Base-by-base conservation (phyloP, 805 yeast species). In the Torulaspora indica region DNA sequence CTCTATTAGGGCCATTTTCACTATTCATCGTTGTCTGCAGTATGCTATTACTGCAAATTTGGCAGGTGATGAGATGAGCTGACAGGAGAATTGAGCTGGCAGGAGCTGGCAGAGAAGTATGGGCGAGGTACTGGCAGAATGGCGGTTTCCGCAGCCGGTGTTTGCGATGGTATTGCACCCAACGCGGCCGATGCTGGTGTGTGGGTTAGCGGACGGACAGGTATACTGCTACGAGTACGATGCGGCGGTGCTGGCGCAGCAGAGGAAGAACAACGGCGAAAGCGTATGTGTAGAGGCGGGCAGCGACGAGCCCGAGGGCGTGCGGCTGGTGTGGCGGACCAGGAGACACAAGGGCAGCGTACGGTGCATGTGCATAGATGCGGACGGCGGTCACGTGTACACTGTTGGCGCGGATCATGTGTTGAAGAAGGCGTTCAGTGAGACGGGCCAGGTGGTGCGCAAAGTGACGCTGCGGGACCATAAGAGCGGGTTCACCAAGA, bases 291-390 rank as follows among this genome's bases (percentile, higher is more conserved):
- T 49, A 2, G 43, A 45, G 14, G 52, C 55, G 23, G 46, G 41
- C 5, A 43, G 43, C 2, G 47, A 33, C 14, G 52, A 52, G 14
- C 51, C 54, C 1, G 66, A 60, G 6, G 63, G 63, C 9, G 58
- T 72, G 4, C 59, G 66, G 4, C 56, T 74, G 22, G 44, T 64
- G 1, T 91, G 98, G 98, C 77, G 82, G 43, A 90, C 97, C 0
- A 85, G 78, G 56, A 76, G 98, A 60, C 98, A 91, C 60, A 89
- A 88, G 62, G 90, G 88, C 1, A 82, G 95, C 51, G 87, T 95
- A 48, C 69, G 98, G 34, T 77, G 84, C 3, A 68, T 86, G 2
- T 68, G 77, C 6, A 81, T 87, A 61, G 77, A 79, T 29, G 69
- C 75, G 1, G 60, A 66, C 5, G 74, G 74, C n/a, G 73, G 74